A percentile compares a stretch with the other conserved stretches of the same genome.
phyloP scores from a whole-genome alignment of 257 asterid species.

The Fraxinus cuspidata region DNA sequence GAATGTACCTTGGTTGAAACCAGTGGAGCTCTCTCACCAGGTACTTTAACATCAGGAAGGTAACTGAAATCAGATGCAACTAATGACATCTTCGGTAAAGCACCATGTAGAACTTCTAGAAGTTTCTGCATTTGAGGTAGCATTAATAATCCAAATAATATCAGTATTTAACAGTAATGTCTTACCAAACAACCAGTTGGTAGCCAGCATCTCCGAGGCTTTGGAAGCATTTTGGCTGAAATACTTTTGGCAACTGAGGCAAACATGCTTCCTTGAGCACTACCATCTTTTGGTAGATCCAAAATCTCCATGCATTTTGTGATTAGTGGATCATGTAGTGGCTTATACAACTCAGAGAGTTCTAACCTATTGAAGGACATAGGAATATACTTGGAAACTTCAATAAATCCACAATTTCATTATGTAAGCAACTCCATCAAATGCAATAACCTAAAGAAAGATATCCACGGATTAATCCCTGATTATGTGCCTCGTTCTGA shows the following conservation, averaged over 20 bases:
- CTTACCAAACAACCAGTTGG: slow-evolving; percentile 96
- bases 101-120: slow-evolving; percentile 78
- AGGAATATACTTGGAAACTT: slow-evolving; percentile 9
- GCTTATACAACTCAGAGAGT: slow-evolving; percentile 72
- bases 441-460: slow-evolving; percentile 5
- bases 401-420: slow-evolving; percentile 6
- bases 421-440: not conserved
- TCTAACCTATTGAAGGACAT: slow-evolving; percentile 51
- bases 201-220: slow-evolving; percentile 94
- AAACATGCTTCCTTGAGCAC: slow-evolving; percentile 47
- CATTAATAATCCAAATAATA: slow-evolving; percentile 6
- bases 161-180: slow-evolving; percentile 1
- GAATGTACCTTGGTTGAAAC: slow-evolving; percentile 79
- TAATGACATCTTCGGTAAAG: slow-evolving; percentile 97
- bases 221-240: slow-evolving; percentile 74
- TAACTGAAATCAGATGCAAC: slow-evolving; percentile 93
- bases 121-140: slow-evolving; percentile 71
- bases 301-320: slow-evolving; percentile 74
- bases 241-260: slow-evolving; percentile 44
- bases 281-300: slow-evolving; percentile 57
- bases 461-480: not conserved
- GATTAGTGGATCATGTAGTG: slow-evolving; percentile 71
- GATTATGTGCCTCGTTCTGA: not conserved
- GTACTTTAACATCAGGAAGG: slow-evolving; percentile 88
- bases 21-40: slow-evolving; percentile 97